Evolutionary conservation across 2,329 filamentous ascomycete species (phyloP), one percentile per base, ranked within the genome.

Genomic region (Neofusicoccum ribis): DNA sequence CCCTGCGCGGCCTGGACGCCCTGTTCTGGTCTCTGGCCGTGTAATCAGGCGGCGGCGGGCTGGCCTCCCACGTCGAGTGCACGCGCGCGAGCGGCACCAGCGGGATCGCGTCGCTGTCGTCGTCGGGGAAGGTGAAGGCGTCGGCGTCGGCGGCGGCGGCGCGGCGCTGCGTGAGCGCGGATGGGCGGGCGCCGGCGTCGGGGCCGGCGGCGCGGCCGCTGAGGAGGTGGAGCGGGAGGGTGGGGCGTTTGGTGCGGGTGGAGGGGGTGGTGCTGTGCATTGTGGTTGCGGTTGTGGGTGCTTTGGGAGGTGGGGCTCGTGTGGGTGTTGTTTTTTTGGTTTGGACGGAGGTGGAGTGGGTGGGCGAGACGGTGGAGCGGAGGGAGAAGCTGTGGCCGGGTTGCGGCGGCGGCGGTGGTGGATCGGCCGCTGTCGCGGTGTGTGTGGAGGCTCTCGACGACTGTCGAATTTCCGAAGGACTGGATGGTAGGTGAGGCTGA

Each of bases 21-120:
- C 15, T 46, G 34, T 9, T 1, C 7, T 43, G 31, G 3, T 27
- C 17, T n/a, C 20, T 12, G n/a, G 31, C 34, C 34, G 8, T 0
- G 14, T 37, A 7, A 4, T 5, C 8, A 2, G 34, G 5, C 39
- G 34, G 51, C 5, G 36, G 51, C n/a, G 52, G 52, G n/a, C 15
- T 41, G 52, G 36, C 12, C 14, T 23, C 23, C 23, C 23, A 23
- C n/a, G 27, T 11, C 5, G 52, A 44, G 31, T 58, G 27, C 23
- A 37, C 36, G n/a, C 37, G 51, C 14, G 51, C 5, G n/a, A 61
- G n/a, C 5, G 58, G 31, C 11, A 62, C 43, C 5, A 62, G 59
- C 9, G 59, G 59, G 8, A 62, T 50, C 27, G 27, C 59, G 8
- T 61, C 59, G 36, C 43, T 41, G 59, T 51, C 36, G 46, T 41